Conservation (phyloP, 768 basidiomycete genomes). For the Coprinopsis marcescibilis region DNA sequence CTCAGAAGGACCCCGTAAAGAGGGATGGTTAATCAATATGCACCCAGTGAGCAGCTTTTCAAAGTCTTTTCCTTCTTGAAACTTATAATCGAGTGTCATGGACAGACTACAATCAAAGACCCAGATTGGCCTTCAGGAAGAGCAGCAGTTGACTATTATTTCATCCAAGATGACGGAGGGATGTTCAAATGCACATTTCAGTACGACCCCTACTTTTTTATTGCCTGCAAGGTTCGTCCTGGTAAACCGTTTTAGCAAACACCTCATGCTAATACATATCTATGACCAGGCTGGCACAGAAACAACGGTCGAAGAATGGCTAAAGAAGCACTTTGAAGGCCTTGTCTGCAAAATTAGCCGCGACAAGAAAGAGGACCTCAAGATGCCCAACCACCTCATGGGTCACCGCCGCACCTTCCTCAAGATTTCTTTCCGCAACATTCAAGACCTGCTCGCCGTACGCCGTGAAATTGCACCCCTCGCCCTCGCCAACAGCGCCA, state of each 20-base stretch:
- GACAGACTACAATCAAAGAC: slow-evolving; percentile 81
- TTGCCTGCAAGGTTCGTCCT: slow-evolving; percentile 78
- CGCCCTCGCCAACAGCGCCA: slow-evolving; percentile 84
- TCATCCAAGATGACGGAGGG: slow-evolving; percentile 93
- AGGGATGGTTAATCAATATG: slow-evolving; percentile 99
- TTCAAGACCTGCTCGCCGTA: slow-evolving; percentile 85
- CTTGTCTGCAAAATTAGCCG: slow-evolving; percentile 72
- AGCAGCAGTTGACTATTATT: slow-evolving; percentile 93
- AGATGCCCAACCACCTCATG: slow-evolving; percentile 93
- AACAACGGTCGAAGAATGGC: slow-evolving; percentile 89
- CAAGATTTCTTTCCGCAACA: slow-evolving; percentile 85
- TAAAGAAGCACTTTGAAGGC: slow-evolving; percentile 90
- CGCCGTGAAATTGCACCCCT: slow-evolving; percentile 86
- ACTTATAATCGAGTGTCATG: neutral
- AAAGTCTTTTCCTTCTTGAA: neutral
- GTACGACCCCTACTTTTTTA: slow-evolving; percentile 93
- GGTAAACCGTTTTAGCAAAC: neutral
- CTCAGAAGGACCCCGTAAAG: slow-evolving; percentile 69
- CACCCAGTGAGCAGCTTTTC: slow-evolving; percentile 70
- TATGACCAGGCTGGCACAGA: slow-evolving; percentile 71
- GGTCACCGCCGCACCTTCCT: slow-evolving; percentile 89
- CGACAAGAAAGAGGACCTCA: slow-evolving; percentile 87
- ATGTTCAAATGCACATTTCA: slow-evolving; percentile 93
- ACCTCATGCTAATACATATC: slow-evolving; percentile 4
- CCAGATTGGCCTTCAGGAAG: slow-evolving; percentile 77